Percentiles rank a stretch among this genome's conserved stretches.
Evolutionary conservation across 2,329 filamentous ascomycete genomes (phyloP).

Genomic region (Fusarium veterinarium): DNA sequence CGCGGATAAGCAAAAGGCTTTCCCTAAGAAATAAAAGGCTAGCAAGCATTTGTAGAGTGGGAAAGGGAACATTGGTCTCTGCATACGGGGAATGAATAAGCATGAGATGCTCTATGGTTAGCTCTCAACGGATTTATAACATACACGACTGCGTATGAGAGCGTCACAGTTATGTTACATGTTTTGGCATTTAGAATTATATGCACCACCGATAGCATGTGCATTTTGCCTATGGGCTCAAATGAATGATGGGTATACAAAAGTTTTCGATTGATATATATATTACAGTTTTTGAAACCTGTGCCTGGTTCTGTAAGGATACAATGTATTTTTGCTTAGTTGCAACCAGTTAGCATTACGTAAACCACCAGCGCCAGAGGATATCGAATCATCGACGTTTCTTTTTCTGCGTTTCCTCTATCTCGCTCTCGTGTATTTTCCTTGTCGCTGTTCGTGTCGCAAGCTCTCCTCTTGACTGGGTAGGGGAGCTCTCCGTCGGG

Average conservation of each 20-base stretch:
- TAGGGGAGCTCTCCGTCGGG: constrained; percentile 72
- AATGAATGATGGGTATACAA: constrained; percentile 15
- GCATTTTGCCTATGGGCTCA: not conserved
- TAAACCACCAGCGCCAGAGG: constrained; percentile 42
- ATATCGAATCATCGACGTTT: constrained; percentile 34
- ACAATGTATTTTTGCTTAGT: not conserved
- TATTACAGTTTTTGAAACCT: constrained; percentile 5
- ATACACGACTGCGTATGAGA: not conserved
- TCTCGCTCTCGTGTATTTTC: constrained; percentile 67
- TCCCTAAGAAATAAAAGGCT: constrained; percentile 53
- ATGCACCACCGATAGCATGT: not conserved
- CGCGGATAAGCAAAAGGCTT: constrained; percentile 69
- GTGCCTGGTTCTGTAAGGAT: not conserved
- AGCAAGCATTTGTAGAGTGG: constrained; percentile 8
- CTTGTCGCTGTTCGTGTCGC: constrained; percentile 77
- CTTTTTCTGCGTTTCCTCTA: constrained; percentile 43
- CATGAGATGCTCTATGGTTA: not conserved
- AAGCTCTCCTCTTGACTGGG: constrained; percentile 88
- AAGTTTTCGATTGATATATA: constrained; percentile 15
- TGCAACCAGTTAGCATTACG: constrained; percentile 8
- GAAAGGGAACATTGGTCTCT: not conserved
- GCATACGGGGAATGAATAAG: not conserved
- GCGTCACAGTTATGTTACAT: not conserved
- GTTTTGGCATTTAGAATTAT: not conserved
- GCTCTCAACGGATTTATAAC: not conserved